These are phyloP conservation scores for Aegle marmelos DNA, from an alignment of 345 rosid species.

Conservation along the genomic window DNA sequence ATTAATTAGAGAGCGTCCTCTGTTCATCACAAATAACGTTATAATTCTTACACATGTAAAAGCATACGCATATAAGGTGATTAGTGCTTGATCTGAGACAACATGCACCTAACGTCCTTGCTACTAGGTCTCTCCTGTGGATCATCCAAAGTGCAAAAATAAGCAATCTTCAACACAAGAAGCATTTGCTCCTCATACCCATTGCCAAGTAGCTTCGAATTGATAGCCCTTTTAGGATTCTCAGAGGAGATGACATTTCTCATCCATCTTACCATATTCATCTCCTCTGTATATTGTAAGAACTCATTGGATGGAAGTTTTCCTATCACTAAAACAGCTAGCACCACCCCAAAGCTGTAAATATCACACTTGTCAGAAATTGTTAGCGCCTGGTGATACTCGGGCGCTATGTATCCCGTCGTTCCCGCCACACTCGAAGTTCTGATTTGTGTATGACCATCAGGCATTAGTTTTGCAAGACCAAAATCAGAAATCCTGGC, in stretches of 20 bases:
- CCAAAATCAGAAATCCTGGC: background rate
- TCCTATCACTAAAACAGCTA: background rate
- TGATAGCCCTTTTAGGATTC: conserved; percentile 66
- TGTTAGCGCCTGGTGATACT: background rate
- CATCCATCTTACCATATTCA: conserved; percentile 35
- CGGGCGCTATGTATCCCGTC: background rate
- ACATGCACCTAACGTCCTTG: conserved; percentile 72
- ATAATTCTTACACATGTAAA: background rate
- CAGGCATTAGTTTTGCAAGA: background rate
- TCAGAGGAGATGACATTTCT: conserved; percentile 61
- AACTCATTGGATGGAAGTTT: conserved; percentile 17
- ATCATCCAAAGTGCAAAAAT: conserved; percentile 74
- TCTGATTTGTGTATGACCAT: background rate
- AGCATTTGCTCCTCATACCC: conserved; percentile 79
- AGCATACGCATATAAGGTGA: background rate
- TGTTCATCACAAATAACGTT: background rate
- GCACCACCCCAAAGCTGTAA: background rate
- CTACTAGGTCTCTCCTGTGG: conserved; percentile 87
- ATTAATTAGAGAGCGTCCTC: background rate
- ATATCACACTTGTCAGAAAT: background rate
- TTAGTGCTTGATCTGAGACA: conserved; percentile 50
- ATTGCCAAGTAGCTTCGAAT: conserved; percentile 51
- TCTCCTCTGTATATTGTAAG: background rate
- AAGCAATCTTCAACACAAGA: conserved; percentile 75
- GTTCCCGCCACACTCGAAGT: background rate